phyloP scores from a whole-genome alignment of 352 stramenopile genomes.

The Pythium brachiatum region DNA sequence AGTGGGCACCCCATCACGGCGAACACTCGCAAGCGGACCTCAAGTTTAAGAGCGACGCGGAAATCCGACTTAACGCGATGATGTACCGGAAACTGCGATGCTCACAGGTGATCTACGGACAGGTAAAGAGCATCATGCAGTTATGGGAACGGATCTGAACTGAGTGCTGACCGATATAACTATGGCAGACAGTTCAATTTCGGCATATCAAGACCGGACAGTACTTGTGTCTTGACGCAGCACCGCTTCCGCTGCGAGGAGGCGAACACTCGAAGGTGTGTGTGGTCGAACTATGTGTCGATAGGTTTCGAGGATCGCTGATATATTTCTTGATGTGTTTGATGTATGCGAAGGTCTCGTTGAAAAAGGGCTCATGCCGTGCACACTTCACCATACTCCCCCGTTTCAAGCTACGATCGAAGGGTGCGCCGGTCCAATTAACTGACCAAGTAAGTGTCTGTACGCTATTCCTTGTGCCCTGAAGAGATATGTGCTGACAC shows the following conservation, averaged over 20 bases:
- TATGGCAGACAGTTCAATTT: conserved; percentile 53
- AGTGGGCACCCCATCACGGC: conserved; percentile 7
- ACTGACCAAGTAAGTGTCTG: conserved; percentile 40
- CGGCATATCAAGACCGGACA: conserved; percentile 58
- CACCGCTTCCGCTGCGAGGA: conserved; percentile 45
- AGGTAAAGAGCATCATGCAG: conserved; percentile 37
- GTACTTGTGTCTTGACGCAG: conserved; percentile 51
- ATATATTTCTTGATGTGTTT: neutral
- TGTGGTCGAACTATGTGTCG: neutral
- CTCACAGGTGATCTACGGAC: conserved; percentile 60
- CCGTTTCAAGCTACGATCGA: conserved; percentile 63
- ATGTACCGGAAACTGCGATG: conserved; percentile 70
- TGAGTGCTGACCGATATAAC: neutral
- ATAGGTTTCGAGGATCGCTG: neutral
- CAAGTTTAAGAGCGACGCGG: conserved; percentile 68
- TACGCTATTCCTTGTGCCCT: neutral
- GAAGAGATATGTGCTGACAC: neutral
- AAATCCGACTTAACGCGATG: conserved; percentile 60
- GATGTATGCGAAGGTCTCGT: conserved; percentile 33
- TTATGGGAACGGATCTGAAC: no score
- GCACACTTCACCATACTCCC: conserved; percentile 55
- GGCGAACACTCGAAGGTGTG: conserved; percentile 50
- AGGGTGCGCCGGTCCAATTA: conserved; percentile 57
- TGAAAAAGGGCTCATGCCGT: conserved; percentile 42
- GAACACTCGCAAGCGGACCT: conserved; percentile 36